phyloP scores from a whole-genome alignment of 345 rosid species.

The Firmiana major region DNA sequence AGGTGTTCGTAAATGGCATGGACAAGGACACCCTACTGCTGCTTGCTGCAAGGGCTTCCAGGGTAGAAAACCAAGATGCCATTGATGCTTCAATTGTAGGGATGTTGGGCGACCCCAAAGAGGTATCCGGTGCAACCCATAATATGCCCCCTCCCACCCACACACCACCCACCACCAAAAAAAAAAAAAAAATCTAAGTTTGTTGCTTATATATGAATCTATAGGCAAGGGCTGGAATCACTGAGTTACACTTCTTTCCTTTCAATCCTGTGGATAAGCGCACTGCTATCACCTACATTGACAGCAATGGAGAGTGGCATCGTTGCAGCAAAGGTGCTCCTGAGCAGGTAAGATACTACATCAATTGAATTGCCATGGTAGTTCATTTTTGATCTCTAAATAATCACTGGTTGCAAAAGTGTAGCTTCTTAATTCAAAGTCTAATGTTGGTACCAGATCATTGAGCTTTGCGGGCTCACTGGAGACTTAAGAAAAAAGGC shows the following conservation, averaged over 20 bases:
- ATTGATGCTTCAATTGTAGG: constrained; percentile 90
- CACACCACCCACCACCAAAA: too few relatives aligned
- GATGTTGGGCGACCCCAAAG: constrained; percentile 79
- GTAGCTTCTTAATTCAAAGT: constrained; percentile 1
- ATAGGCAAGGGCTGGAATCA: constrained; percentile 85
- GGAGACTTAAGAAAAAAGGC: constrained; percentile 52
- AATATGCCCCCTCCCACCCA: background rate
- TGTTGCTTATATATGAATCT: background rate
- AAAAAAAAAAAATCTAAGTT: background rate
- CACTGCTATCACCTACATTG: constrained; percentile 85
- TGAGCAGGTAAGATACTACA: constrained; percentile 55
- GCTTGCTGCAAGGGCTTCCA: constrained; percentile 84
- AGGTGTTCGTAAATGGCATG: constrained; percentile 49
- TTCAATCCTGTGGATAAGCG: constrained; percentile 94
- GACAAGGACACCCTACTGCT: constrained; percentile 56
- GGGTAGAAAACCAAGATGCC: constrained; percentile 93
- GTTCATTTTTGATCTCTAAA: background rate
- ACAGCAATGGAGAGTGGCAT: constrained; percentile 68
- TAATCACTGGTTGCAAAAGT: background rate
- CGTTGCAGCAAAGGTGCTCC: constrained; percentile 93
- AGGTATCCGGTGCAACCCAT: constrained; percentile 30
- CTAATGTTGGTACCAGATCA: constrained; percentile 39
- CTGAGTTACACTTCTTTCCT: constrained; percentile 87
- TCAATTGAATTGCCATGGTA: background rate
- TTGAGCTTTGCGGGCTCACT: constrained; percentile 64